Evolutionary conservation across 2,329 filamentous ascomycete species (phyloP).

Genomic region (Paraphaeosphaeria minitans): DNA sequence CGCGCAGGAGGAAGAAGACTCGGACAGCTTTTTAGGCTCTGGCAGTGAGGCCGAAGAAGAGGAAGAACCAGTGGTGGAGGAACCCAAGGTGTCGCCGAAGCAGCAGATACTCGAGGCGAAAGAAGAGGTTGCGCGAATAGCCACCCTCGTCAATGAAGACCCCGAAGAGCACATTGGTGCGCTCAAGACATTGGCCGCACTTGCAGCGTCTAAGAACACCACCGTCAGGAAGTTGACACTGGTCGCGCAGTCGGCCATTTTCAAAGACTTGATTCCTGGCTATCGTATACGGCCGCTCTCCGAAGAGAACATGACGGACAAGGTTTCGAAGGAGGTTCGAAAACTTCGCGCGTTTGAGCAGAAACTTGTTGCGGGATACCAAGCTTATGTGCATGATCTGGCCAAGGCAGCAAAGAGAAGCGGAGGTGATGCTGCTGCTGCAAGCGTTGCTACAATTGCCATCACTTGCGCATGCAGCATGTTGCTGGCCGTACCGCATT

Average conservation of each 20-base stretch:
- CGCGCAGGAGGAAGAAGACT: slow-evolving; percentile 59
- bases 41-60: slow-evolving; percentile 58
- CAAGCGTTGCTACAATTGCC: slow-evolving; percentile 70
- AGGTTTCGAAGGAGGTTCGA: slow-evolving; percentile 90
- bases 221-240: slow-evolving; percentile 85
- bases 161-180: slow-evolving; percentile 86
- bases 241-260: slow-evolving; percentile 85
- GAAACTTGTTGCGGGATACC: slow-evolving; percentile 82
- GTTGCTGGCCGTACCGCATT: slow-evolving; percentile 83
- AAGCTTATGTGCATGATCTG: slow-evolving; percentile 79
- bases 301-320: slow-evolving; percentile 75
- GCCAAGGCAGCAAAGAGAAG: slow-evolving; percentile 66
- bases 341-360: slow-evolving; percentile 85
- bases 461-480: slow-evolving; percentile 85
- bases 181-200: slow-evolving; percentile 76
- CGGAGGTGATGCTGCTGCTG: slow-evolving; percentile 48
- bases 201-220: slow-evolving; percentile 70
- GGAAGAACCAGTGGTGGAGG: slow-evolving; percentile 53
- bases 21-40: slow-evolving; percentile 67
- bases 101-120: slow-evolving; percentile 87
- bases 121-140: slow-evolving; percentile 87
- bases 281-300: slow-evolving; percentile 86
- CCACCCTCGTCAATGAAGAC: slow-evolving; percentile 81
- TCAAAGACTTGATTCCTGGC: slow-evolving; percentile 94
- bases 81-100: slow-evolving; percentile 71